Conservation (phyloP, 768 basidiomycete species). For the Lactifluus subvellereus region DNA sequence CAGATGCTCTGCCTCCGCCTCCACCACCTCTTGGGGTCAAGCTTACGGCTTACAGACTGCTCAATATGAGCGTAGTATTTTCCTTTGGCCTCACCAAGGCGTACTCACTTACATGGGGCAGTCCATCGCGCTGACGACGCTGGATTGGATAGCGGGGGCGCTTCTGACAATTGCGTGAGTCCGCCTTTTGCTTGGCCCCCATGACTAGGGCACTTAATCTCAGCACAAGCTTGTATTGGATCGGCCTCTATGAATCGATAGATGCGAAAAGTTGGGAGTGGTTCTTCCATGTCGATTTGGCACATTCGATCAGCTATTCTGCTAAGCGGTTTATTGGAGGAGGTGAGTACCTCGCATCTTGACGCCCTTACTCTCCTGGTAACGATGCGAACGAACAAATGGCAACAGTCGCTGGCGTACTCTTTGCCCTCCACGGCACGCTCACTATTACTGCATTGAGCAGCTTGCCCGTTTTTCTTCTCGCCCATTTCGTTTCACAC, state of each 20-base stretch:
- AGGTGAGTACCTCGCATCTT: background rate
- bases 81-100: background rate
- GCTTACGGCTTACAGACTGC: conserved; percentile 2
- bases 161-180: conserved; percentile 9
- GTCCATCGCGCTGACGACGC: background rate
- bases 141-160: conserved; percentile 10
- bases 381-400: background rate
- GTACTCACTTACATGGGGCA: conserved; percentile 4
- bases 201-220: background rate
- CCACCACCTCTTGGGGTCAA: conserved; percentile 6
- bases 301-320: background rate
- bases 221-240: conserved; percentile 2
- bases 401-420: background rate
- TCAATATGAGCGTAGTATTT: conserved; percentile 5
- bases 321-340: conserved; percentile 8
- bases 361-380: no score
- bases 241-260: conserved; percentile 1
- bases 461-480: background rate
- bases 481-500: background rate
- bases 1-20: background rate
- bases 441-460: conserved; percentile 2
- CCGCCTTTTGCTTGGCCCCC: no score
- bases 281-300: conserved; percentile 13
- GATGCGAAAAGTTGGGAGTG: background rate
- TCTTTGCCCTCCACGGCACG: conserved; percentile 1